Evolutionary conservation across 2,329 filamentous ascomycete genomes (phyloP).

Genomic region (Diaporthe caulivora): DNA sequence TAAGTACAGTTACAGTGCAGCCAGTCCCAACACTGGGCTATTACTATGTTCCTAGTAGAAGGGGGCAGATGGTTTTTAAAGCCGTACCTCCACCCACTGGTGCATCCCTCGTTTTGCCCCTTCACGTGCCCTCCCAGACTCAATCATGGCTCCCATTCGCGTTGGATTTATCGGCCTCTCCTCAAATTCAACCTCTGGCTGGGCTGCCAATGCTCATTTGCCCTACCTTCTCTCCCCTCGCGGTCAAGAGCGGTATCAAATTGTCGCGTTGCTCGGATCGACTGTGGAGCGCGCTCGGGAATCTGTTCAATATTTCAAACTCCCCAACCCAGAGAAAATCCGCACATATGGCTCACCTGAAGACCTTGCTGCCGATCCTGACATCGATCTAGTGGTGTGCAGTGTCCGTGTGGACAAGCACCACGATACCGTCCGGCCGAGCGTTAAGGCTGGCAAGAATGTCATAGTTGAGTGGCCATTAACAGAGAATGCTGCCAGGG

Average conservation of each 20-base stretch:
- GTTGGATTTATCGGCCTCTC: constrained; percentile 70
- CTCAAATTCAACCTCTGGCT: constrained; percentile 61
- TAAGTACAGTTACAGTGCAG: too few species aligned
- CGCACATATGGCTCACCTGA: constrained; percentile 64
- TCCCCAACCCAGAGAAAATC: constrained; percentile 51
- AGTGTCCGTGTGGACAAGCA: constrained; percentile 68
- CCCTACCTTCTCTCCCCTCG: constrained; percentile 67
- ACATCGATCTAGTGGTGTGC: constrained; percentile 68
- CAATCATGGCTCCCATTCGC: constrained; percentile 62
- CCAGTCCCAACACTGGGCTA: not conserved
- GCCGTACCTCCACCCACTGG: not conserved
- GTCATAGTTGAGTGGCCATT: constrained; percentile 72
- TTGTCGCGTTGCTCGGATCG: constrained; percentile 67
- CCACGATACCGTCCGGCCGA: constrained; percentile 57
- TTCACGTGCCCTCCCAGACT: not conserved
- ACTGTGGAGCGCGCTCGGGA: constrained; percentile 56
- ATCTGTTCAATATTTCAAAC: constrained; percentile 57
- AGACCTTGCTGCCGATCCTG: constrained; percentile 59
- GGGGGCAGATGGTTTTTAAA: not conserved
- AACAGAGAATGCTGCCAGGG: constrained; percentile 56
- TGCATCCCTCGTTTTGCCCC: not conserved
- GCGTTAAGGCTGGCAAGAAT: constrained; percentile 64
- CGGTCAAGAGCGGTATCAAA: constrained; percentile 57
- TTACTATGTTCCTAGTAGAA: not conserved
- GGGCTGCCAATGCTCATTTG: constrained; percentile 68